Evolutionary conservation across 805 yeast genomes (phyloP).

Genomic region (Ogataea neopini): DNA sequence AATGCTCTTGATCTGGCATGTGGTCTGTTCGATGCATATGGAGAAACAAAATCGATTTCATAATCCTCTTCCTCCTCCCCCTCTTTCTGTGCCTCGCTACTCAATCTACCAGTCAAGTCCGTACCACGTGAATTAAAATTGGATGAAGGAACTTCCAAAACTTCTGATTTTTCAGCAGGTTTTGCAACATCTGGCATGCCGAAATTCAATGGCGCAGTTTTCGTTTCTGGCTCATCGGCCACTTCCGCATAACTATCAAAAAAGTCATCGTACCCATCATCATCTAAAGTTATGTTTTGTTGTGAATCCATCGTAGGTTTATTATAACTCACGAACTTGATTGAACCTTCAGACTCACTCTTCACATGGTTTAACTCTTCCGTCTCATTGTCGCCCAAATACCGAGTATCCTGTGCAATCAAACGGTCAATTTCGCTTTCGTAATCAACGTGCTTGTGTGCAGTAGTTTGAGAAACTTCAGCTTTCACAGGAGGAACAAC

Average conservation of each 20-base stretch:
- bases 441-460: neutral
- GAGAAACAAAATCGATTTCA: neutral
- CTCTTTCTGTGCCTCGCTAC: neutral
- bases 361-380: slow-evolving; percentile 2
- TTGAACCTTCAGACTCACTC: slow-evolving; percentile 21
- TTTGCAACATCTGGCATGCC: slow-evolving; percentile 2
- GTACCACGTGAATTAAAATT: neutral
- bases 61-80: slow-evolving; percentile 10
- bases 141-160: neutral
- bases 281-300: slow-evolving; percentile 19
- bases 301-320: slow-evolving; percentile 23
- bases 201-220: slow-evolving; percentile 27
- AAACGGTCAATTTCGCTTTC: slow-evolving; percentile 11
- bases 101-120: neutral
- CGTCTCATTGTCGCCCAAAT: neutral
- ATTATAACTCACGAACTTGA: slow-evolving; percentile 37
- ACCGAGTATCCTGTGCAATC: slow-evolving; percentile 3
- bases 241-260: slow-evolving; percentile 33
- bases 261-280: slow-evolving; percentile 29
- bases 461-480: neutral
- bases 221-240: slow-evolving; percentile 19
- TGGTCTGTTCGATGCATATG: slow-evolving; percentile 12
- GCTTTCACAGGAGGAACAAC: too few species aligned
- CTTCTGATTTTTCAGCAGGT: neutral
- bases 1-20: slow-evolving; percentile 34